Conservation (phyloP, 352 stramenopile species). For the Pythium biforme region DNA sequence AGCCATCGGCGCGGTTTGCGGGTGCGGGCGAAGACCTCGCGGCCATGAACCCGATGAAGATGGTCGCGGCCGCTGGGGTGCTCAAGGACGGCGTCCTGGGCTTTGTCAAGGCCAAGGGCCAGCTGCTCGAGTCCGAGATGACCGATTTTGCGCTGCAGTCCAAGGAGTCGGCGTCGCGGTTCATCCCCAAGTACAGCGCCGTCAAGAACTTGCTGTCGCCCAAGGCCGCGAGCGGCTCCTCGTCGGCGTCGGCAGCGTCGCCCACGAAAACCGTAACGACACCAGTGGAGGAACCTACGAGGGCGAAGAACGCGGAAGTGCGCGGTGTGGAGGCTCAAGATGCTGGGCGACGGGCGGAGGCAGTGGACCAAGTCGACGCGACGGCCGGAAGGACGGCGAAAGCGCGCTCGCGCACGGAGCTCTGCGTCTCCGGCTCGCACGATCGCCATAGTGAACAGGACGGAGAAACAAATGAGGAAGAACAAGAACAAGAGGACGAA, state of each 20-base stretch:
- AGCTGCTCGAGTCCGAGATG: conserved; percentile 40
- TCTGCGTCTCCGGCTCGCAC: neutral
- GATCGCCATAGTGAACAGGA: neutral
- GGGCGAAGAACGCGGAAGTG: neutral
- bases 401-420: neutral
- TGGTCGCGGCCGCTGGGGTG: conserved; percentile 33
- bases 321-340: neutral
- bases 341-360: no score
- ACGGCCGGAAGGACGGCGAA: neutral
- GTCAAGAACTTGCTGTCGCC: conserved; percentile 35
- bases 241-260: neutral
- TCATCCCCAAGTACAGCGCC: conserved; percentile 37
- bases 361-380: neutral
- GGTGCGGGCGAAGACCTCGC: conserved; percentile 18
- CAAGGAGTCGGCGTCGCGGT: conserved; percentile 37
- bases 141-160: conserved; percentile 34
- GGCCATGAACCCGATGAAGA: conserved; percentile 20
- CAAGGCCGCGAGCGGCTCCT: neutral
- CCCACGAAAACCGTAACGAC: no score
- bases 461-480: neutral
- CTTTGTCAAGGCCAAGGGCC: conserved; percentile 42
- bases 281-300: neutral
- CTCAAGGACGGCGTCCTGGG: conserved; percentile 32
- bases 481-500: neutral
- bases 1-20: neutral